Conservation (phyloP, 331 rosid genomes). For the Cydonia oblonga region DNA sequence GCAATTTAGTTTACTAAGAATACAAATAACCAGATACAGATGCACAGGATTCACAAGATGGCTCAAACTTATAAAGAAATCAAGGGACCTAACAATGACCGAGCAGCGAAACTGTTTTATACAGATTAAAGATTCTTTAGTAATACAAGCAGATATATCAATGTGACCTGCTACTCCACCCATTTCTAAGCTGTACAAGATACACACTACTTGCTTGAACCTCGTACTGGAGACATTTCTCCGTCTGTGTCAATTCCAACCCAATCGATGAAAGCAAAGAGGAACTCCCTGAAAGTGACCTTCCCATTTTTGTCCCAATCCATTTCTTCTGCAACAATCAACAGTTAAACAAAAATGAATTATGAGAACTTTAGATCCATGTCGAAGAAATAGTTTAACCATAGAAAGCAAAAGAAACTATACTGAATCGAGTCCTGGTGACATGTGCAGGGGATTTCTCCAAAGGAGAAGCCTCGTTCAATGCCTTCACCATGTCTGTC, state of each 20-base stretch:
- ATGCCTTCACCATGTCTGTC: conserved; percentile 59
- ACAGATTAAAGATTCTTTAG: neutral
- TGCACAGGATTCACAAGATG: neutral
- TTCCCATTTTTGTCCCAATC: conserved; percentile 77
- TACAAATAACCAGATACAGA: neutral
- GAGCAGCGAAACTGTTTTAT: neutral
- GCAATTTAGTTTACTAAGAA: neutral
- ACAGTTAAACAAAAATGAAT: neutral
- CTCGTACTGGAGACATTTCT: conserved; percentile 17
- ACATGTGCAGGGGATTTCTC: conserved; percentile 74
- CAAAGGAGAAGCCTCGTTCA: conserved; percentile 51
- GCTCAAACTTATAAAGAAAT: neutral
- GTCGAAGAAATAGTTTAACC: neutral
- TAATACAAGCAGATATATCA: neutral
- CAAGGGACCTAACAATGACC: neutral
- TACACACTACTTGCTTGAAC: neutral
- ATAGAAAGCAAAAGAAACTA: conserved; percentile 17
- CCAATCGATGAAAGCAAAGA: conserved; percentile 80
- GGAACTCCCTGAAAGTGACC: conserved; percentile 73
- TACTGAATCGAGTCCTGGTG: conserved; percentile 53
- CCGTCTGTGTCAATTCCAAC: conserved; percentile 70
- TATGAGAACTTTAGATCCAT: neutral
- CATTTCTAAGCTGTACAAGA: neutral
- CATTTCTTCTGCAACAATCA: conserved; percentile 52
- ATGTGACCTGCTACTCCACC: conserved; percentile 2